Conservation (phyloP, 2,329 filamentous ascomycete genomes). For the Aureobasidium sp. region DNA sequence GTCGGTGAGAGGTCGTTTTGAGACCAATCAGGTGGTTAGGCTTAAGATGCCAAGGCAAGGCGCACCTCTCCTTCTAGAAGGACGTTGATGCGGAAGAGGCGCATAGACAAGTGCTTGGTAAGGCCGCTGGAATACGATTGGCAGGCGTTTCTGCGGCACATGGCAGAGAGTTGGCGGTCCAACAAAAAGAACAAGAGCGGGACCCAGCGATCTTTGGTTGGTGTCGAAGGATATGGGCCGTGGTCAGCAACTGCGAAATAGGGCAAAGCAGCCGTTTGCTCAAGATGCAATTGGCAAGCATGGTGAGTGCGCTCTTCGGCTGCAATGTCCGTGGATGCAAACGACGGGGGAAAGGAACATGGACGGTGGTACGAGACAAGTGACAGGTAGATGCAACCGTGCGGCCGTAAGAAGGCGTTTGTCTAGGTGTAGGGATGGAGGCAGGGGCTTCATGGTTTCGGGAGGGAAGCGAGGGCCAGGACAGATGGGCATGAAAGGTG, state of each 20-base stretch:
- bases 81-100: not conserved
- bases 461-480: not conserved
- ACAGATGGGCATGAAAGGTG: not conserved
- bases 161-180: not conserved
- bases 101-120: constrained; percentile 3
- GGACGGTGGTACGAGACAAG: constrained; percentile 1
- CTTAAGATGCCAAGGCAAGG: not conserved
- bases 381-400: constrained; percentile 6
- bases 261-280: constrained; percentile 8
- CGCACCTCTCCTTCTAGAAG: constrained; percentile 7
- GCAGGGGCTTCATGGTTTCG: constrained; percentile 7
- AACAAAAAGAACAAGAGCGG: not conserved
- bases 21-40: not conserved
- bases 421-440: not conserved
- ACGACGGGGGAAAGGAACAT: constrained; percentile 11
- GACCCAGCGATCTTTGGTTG: not conserved
- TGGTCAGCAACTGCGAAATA: not conserved
- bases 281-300: not conserved
- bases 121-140: not conserved
- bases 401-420: constrained; percentile 9
- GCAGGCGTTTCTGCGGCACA: constrained; percentile 10
- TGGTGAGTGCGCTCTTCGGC: not conserved
- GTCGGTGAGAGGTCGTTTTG: not conserved
- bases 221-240: not conserved
- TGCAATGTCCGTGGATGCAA: not conserved